Evolutionary conservation across 768 basidiomycete species (phyloP).

Genomic region (Amanita pseudoporphyria): DNA sequence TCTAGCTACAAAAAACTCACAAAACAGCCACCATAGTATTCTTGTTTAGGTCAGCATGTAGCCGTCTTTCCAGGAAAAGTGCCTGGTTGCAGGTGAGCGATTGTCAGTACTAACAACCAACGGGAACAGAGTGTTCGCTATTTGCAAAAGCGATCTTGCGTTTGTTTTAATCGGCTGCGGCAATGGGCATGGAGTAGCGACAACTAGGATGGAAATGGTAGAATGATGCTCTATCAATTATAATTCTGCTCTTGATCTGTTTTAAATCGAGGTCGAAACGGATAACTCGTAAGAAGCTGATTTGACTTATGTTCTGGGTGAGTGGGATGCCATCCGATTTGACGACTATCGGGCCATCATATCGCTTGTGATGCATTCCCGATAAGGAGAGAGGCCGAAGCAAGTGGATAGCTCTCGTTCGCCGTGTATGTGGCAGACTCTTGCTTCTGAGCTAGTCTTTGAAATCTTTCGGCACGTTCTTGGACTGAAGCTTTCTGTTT

Average conservation of each 20-base stretch:
- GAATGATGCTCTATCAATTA: conserved; percentile 58
- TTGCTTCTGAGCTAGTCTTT: too few species aligned
- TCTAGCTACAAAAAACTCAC: conserved; percentile 17
- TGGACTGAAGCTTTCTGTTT: too few species aligned
- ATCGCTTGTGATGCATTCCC: conserved; percentile 49
- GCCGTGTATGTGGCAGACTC: conserved; percentile 27
- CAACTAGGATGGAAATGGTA: conserved; percentile 41
- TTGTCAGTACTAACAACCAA: background rate
- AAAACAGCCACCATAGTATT: conserved; percentile 72
- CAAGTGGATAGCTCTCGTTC: conserved; percentile 31
- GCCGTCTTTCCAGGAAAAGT: conserved; percentile 60
- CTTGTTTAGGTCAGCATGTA: conserved; percentile 48
- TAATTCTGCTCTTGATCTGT: conserved; percentile 47
- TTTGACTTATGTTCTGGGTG: too few species aligned
- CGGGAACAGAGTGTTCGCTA: too few species aligned
- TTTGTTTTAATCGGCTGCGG: background rate
- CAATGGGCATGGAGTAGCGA: too few species aligned
- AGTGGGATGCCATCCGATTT: conserved; percentile 22
- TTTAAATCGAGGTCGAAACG: background rate
- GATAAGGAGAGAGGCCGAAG: too few species aligned
- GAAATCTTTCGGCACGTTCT: too few species aligned
- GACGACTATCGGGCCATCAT: too few species aligned
- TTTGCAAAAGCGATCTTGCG: background rate
- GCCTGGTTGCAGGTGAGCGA: conserved; percentile 8
- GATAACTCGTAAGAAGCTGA: background rate